These are phyloP conservation scores for Ogataea minuta DNA, from an alignment of 805 yeast genomes.

Conservation along the genomic window DNA sequence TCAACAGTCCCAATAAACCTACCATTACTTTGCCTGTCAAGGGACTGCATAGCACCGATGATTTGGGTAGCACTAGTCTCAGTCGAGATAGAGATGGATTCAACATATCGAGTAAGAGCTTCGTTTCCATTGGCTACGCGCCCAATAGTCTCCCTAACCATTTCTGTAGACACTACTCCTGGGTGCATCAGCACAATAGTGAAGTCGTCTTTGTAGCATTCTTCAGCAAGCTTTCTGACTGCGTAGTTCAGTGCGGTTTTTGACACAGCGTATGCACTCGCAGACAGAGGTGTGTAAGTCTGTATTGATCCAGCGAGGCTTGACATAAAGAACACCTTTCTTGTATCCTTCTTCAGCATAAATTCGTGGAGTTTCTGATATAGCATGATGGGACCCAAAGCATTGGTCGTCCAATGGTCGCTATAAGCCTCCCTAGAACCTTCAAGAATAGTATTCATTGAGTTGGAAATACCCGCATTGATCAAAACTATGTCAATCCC, in stretches of 20 bases:
- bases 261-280: conserved; percentile 14
- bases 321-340: not conserved
- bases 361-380: not conserved
- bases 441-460: not conserved
- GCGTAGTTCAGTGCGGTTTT: conserved; percentile 39
- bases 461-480: not conserved
- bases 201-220: conserved; percentile 9
- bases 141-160: not conserved
- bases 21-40: too few relatives aligned
- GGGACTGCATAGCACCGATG: too few relatives aligned
- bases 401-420: not conserved
- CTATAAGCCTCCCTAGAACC: not conserved
- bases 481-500: not conserved
- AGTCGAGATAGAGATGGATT: too few relatives aligned
- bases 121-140: too few relatives aligned
- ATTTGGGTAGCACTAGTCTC: too few relatives aligned
- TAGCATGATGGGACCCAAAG: not conserved
- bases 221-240: conserved; percentile 27
- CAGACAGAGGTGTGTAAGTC: not conserved
- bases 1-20: too few relatives aligned
- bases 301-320: not conserved
- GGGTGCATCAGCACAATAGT: not conserved
- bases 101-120: too few relatives aligned
- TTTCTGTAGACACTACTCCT: not conserved
- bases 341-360: not conserved